These are phyloP conservation scores for Zoysia matrella DNA, from an alignment of 202 grass and related monocot genomes.

Conservation along the genomic window DNA sequence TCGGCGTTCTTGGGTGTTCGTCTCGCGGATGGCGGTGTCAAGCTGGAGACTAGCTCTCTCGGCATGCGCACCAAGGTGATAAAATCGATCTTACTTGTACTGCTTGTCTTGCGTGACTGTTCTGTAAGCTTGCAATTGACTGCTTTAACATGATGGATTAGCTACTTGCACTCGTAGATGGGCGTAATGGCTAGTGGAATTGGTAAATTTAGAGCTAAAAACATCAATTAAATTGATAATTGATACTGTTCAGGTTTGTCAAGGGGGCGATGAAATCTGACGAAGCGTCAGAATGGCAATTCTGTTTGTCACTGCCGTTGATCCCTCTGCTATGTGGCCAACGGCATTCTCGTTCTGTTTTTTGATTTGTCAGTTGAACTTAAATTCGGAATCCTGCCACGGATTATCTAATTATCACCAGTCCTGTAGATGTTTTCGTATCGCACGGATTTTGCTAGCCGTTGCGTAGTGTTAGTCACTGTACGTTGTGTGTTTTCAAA, in stretches of 20 bases:
- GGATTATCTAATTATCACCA: background rate
- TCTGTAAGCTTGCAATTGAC: background rate
- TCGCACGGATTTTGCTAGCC: background rate
- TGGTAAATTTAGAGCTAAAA: background rate
- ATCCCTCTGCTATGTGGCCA: background rate
- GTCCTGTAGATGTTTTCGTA: background rate
- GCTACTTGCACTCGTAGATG: background rate
- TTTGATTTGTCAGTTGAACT: no score
- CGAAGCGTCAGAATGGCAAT: background rate
- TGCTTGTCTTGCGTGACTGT: background rate
- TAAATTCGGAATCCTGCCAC: background rate
- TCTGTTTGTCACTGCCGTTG: background rate
- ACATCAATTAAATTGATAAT: background rate
- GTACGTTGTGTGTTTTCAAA: no score
- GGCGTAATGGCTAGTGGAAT: background rate
- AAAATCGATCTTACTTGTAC: background rate
- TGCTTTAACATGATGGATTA: background rate
- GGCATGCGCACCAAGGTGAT: conserved; percentile 66
- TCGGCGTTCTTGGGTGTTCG: conserved; percentile 64
- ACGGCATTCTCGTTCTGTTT: background rate
- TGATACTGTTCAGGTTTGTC: background rate
- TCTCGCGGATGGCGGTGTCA: conserved; percentile 54
- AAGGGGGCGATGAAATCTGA: no score
- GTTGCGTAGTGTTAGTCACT: background rate
- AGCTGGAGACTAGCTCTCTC: conserved; percentile 45